phyloP scores from a whole-genome alignment of 139 green algal genomes.

The Micractinium sp. region DNA sequence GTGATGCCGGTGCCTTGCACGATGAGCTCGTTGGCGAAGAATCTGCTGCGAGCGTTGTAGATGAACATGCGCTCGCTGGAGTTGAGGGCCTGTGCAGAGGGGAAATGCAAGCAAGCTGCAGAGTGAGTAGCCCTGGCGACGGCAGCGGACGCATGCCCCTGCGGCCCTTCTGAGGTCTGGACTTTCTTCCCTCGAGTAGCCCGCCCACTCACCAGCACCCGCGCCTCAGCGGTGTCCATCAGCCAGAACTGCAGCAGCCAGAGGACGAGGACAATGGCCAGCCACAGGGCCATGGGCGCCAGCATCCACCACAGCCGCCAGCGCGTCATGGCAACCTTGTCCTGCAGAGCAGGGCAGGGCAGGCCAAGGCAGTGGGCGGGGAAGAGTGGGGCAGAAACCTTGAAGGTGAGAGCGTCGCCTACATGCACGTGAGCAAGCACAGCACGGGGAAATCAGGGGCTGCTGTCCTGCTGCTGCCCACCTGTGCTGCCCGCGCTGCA shows the following conservation, averaged over 20 bases:
- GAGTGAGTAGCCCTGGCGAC: not conserved
- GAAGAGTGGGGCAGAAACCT: not conserved
- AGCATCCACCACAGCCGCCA: not conserved
- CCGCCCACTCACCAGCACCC: not conserved
- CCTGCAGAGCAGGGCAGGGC: not conserved
- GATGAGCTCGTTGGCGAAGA: conserved; percentile 12
- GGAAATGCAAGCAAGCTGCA: not conserved
- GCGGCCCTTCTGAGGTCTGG: too few species aligned
- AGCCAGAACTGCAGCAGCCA: not conserved
- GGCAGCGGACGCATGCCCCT: too few species aligned
- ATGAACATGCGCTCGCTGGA: not conserved
- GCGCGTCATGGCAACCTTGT: conserved; percentile 10
- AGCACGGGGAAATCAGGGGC: not conserved
- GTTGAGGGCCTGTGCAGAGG: not conserved
- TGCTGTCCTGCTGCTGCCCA: not conserved
- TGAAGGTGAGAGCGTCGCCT: too few species aligned
- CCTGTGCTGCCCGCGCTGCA: not conserved
- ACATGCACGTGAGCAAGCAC: not conserved
- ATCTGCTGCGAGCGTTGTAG: not conserved
- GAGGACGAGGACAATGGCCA: not conserved
- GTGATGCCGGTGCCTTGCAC: not conserved
- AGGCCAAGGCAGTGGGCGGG: not conserved
- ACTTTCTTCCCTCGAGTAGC: too few species aligned
- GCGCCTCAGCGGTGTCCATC: not conserved
- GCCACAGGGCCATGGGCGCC: not conserved